These are phyloP conservation scores for Coelastrella sp. DNA, from an alignment of 139 green algal genomes.

Conservation along the genomic window DNA sequence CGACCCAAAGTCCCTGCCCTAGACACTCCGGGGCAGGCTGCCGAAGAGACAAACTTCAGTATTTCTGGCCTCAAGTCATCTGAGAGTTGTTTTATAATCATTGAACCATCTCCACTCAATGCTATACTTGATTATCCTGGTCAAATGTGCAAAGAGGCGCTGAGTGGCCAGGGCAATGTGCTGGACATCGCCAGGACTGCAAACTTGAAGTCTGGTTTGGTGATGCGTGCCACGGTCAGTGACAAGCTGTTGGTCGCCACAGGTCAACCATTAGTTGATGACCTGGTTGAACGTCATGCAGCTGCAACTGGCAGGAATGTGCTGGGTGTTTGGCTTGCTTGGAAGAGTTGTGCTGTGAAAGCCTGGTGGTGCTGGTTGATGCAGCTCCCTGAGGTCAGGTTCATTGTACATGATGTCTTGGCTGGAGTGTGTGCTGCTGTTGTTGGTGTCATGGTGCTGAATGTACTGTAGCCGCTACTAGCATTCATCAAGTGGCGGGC, in stretches of 20 bases:
- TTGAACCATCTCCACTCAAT: neutral
- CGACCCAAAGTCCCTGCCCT: slow-evolving; percentile 24
- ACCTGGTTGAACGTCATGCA: neutral
- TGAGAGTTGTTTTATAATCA: neutral
- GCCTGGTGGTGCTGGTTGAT: neutral
- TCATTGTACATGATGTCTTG: neutral
- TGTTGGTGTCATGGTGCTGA: neutral
- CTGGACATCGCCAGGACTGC: no score
- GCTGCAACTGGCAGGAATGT: neutral
- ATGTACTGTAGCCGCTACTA: no score
- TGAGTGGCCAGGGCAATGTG: no score
- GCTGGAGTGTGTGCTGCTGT: neutral
- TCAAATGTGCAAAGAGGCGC: no score
- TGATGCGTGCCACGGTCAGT: no score
- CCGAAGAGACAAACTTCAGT: no score
- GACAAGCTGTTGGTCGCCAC: no score
- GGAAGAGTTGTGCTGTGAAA: neutral
- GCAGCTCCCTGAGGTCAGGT: neutral
- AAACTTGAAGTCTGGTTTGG: no score
- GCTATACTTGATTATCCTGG: neutral
- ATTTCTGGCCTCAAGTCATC: neutral
- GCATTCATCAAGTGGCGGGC: no score
- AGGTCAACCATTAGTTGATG: neutral
- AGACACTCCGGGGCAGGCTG: neutral
- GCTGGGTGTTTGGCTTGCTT: neutral